Percentiles rank a stretch among this genome's conserved stretches.
These are phyloP conservation scores for Chlorencoelia australis DNA, from an alignment of 2,329 filamentous ascomycete species.

Conservation along the genomic window DNA sequence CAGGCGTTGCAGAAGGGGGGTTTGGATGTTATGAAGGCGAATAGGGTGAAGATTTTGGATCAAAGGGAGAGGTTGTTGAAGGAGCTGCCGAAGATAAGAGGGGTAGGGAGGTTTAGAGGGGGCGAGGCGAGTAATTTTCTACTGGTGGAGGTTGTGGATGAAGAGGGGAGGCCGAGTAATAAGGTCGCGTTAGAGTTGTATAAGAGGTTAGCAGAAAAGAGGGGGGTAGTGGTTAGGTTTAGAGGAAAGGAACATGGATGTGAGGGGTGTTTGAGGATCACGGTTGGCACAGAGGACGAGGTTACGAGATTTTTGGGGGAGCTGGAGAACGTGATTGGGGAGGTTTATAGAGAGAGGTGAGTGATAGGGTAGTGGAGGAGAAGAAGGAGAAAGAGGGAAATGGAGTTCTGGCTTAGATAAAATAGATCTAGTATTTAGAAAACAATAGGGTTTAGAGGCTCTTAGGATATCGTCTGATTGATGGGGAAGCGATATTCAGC, in stretches of 20 bases:
- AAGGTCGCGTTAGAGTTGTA: slow-evolving; percentile 69
- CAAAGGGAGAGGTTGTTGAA: slow-evolving; percentile 69
- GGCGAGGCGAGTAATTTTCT: slow-evolving; percentile 81
- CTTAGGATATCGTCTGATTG: too few relatives aligned
- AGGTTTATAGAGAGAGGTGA: slow-evolving; percentile 14
- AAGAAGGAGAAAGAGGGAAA: slow-evolving; percentile 19
- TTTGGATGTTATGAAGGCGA: slow-evolving; percentile 59
- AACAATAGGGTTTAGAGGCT: too few relatives aligned
- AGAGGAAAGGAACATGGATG: slow-evolving; percentile 89
- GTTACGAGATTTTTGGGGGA: slow-evolving; percentile 69
- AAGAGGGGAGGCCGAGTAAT: slow-evolving; percentile 67
- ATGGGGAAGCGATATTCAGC: too few relatives aligned
- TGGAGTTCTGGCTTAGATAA: slow-evolving; percentile 18
- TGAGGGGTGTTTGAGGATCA: slow-evolving; percentile 79
- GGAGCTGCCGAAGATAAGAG: slow-evolving; percentile 64
- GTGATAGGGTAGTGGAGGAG: slow-evolving; percentile 10
- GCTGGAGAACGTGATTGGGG: slow-evolving; percentile 34
- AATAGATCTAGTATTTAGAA: slow-evolving; percentile 1
- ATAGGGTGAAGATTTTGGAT: slow-evolving; percentile 57
- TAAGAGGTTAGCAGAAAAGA: slow-evolving; percentile 70
- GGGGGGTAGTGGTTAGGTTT: slow-evolving; percentile 88
- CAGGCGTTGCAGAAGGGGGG: slow-evolving; percentile 60
- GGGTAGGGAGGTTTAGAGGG: slow-evolving; percentile 72
- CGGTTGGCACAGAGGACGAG: slow-evolving; percentile 81
- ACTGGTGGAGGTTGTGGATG: slow-evolving; percentile 77